phyloP scores from a whole-genome alignment of 805 yeast species.

The Clavispora phyllophila region DNA sequence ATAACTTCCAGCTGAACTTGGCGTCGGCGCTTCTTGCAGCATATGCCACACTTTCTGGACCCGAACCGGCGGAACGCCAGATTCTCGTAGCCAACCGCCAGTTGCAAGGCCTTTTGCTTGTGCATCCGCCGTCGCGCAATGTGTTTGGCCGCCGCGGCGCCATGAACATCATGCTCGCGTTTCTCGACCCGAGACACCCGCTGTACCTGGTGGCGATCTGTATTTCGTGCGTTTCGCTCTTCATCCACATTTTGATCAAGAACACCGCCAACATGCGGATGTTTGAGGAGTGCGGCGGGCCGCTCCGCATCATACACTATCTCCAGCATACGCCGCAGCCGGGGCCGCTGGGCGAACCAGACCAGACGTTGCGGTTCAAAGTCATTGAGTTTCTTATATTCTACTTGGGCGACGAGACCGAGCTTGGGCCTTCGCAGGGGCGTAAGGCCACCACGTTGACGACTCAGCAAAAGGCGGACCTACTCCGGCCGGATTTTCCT shows the following conservation, averaged over 20 bases:
- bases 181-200: constrained; percentile 14
- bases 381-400: constrained; percentile 66
- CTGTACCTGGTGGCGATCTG: constrained; percentile 14
- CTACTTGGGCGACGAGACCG: constrained; percentile 62
- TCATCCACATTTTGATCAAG: constrained; percentile 55
- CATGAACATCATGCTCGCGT: constrained; percentile 30
- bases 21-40: constrained; percentile 30
- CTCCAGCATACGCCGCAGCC: constrained; percentile 15
- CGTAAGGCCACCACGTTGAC: not conserved
- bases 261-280: constrained; percentile 51
- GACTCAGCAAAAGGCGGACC: constrained; percentile 26
- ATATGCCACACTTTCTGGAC: constrained; percentile 5
- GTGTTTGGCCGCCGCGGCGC: constrained; percentile 41
- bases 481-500: constrained; percentile 34
- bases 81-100: constrained; percentile 28
- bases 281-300: constrained; percentile 56
- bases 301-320: constrained; percentile 43
- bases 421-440: constrained; percentile 3
- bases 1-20: constrained; percentile 48
- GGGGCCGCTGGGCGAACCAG: not conserved
- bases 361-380: constrained; percentile 53
- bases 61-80: not conserved
- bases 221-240: constrained; percentile 43
- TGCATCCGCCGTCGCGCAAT: constrained; percentile 53
- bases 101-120: constrained; percentile 54